phyloP scores from a whole-genome alignment of 73 alveolate genomes.

The Paramecium caudatum region DNA sequence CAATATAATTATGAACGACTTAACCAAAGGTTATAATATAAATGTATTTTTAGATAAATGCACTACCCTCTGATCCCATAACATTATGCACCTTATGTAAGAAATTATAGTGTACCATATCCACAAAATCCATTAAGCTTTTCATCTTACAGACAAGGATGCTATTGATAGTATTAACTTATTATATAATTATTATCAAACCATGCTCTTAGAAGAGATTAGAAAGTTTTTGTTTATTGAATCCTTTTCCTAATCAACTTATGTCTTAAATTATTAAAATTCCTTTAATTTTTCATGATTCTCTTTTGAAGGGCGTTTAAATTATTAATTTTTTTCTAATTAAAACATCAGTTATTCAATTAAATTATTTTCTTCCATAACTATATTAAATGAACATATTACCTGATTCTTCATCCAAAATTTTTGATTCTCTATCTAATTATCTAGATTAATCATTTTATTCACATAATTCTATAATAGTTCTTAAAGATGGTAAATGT shows the following conservation, averaged over 20 bases:
- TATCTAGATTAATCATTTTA: background rate
- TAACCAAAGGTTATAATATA: background rate
- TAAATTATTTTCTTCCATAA: constrained; percentile 23
- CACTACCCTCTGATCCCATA: constrained; percentile 26
- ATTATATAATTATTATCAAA: background rate
- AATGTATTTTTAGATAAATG: background rate
- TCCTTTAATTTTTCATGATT: constrained; percentile 28
- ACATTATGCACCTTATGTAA: constrained; percentile 26
- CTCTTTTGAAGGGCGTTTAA: constrained; percentile 43
- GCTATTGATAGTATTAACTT: constrained; percentile 40
- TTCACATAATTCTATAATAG: constrained; percentile 62
- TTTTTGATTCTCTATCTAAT: background rate
- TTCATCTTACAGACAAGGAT: constrained; percentile 36
- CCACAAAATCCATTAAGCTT: background rate
- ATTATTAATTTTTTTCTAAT: background rate
- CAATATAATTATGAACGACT: constrained; percentile 11
- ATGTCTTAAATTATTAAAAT: background rate
- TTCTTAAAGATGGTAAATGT: constrained; percentile 30
- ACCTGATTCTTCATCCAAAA: background rate
- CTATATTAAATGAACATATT: background rate
- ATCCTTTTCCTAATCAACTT: background rate
- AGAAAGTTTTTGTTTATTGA: background rate
- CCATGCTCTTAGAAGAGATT: background rate
- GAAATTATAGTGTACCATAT: constrained; percentile 47
- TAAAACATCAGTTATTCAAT: constrained; percentile 17